phyloP scores from a whole-genome alignment of 495 filamentous ascomycete species.

The Apodospora peruviana region DNA sequence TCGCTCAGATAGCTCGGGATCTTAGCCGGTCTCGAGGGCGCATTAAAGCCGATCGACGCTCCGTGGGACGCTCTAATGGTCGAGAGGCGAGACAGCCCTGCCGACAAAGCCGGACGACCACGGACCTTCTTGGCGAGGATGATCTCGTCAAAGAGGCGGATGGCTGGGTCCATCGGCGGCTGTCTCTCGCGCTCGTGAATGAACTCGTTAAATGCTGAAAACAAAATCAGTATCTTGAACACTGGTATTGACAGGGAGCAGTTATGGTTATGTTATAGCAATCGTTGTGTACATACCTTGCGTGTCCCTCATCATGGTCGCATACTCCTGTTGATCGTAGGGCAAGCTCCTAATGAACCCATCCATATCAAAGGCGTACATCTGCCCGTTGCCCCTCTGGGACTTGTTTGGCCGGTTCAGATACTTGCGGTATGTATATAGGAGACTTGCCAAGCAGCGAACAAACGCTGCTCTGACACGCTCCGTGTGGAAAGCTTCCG shows the following conservation, averaged over 20 bases:
- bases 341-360: conserved; percentile 87
- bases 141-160: conserved; percentile 92
- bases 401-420: conserved; percentile 69
- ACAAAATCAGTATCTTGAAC: conserved; percentile 3
- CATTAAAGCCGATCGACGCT: conserved; percentile 26
- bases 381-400: conserved; percentile 77
- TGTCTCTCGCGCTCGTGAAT: conserved; percentile 83
- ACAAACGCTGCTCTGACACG: conserved; percentile 91
- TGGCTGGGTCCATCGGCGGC: conserved; percentile 50
- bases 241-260: conserved; percentile 9
- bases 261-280: no score
- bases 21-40: conserved; percentile 33
- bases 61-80: conserved; percentile 42
- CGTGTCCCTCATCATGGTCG: conserved; percentile 80
- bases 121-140: conserved; percentile 91
- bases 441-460: conserved; percentile 84
- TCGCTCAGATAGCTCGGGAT: conserved; percentile 72
- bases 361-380: conserved; percentile 93
- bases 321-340: conserved; percentile 84
- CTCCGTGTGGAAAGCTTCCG: conserved; percentile 83
- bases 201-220: conserved; percentile 85
- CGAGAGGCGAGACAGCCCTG: conserved; percentile 48
- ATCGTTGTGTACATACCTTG: no score
- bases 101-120: conserved; percentile 51
- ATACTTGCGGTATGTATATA: conserved; percentile 92